These are phyloP conservation scores for Cladosporium sp. DNA, from an alignment of 2,329 filamentous ascomycete genomes.

Conservation along the genomic window DNA sequence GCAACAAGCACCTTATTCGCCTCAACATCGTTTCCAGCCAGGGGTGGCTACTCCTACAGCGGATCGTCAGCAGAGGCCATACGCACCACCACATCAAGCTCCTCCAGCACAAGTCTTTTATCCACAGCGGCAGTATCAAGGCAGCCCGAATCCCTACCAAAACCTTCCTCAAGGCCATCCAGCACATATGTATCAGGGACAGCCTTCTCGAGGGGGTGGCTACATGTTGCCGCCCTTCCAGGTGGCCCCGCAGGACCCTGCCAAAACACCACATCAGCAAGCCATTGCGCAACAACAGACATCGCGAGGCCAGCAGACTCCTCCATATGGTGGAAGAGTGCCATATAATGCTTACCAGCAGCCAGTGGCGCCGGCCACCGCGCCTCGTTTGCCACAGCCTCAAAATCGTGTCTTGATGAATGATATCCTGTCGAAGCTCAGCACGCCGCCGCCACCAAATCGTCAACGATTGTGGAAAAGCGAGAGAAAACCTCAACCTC, in stretches of 20 bases:
- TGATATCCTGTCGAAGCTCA: constrained; percentile 31
- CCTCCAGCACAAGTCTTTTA: constrained; percentile 37
- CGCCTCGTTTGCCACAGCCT: constrained; percentile 25
- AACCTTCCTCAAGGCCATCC: constrained; percentile 29
- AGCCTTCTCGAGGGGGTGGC: constrained; percentile 43
- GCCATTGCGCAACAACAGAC: constrained; percentile 25
- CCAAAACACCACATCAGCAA: constrained; percentile 23
- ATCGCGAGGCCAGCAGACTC: constrained; percentile 23
- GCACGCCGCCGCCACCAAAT: constrained; percentile 29
- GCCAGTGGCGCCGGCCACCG: constrained; percentile 29
- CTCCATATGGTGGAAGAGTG: constrained; percentile 15
- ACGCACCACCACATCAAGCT: constrained; percentile 28
- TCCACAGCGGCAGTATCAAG: constrained; percentile 29
- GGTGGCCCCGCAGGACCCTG: constrained; percentile 46
- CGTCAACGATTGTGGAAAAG: constrained; percentile 34
- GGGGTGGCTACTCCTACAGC: constrained; percentile 24
- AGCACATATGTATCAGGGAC: constrained; percentile 27
- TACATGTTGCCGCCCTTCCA: constrained; percentile 52
- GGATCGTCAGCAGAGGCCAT: constrained; percentile 14
- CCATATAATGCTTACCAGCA: constrained; percentile 9
- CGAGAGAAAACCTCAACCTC: constrained; percentile 27
- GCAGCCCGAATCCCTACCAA: constrained; percentile 30
- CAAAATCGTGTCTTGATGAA: constrained; percentile 25
- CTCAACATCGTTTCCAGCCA: constrained; percentile 28
- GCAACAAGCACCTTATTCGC: constrained; percentile 26